A percentile compares a stretch with the other conserved stretches of the same genome.
These are phyloP conservation scores for Mycena venus DNA, from an alignment of 768 basidiomycete genomes.

Conservation along the genomic window DNA sequence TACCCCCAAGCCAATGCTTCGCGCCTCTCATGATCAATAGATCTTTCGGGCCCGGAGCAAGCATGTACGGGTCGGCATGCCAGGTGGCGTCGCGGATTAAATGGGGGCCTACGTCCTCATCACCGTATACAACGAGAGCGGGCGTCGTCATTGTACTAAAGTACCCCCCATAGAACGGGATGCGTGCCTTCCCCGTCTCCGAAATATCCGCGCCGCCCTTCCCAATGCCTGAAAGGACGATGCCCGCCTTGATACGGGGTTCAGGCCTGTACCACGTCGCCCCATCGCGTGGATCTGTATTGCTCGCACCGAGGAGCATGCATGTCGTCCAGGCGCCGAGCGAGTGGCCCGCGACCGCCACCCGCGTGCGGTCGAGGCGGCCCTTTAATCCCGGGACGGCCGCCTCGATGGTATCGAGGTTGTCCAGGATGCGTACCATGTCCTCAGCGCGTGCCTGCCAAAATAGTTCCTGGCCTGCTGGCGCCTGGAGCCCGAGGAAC, in stretches of 20 bases:
- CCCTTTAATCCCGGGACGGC: not conserved
- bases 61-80: not conserved
- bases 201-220: too few relatives aligned
- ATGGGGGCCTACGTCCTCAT: not conserved
- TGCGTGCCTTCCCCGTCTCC: not conserved
- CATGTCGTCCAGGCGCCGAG: not conserved
- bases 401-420: not conserved
- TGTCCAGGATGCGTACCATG: too few relatives aligned
- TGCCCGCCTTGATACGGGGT: not conserved
- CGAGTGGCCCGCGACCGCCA: not conserved
- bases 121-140: not conserved
- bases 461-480: too few relatives aligned
- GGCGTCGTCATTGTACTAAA: not conserved
- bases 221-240: not conserved
- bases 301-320: not conserved
- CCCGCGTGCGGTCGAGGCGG: too few relatives aligned
- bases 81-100: not conserved
- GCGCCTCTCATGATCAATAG: not conserved
- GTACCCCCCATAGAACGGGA: not conserved
- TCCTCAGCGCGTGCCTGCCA: too few relatives aligned
- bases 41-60: too few relatives aligned
- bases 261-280: not conserved
- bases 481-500: too few relatives aligned
- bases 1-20: constrained; percentile 1
- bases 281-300: not conserved